phyloP scores from a whole-genome alignment of 106 monocot species.

The Posidonia australis region DNA sequence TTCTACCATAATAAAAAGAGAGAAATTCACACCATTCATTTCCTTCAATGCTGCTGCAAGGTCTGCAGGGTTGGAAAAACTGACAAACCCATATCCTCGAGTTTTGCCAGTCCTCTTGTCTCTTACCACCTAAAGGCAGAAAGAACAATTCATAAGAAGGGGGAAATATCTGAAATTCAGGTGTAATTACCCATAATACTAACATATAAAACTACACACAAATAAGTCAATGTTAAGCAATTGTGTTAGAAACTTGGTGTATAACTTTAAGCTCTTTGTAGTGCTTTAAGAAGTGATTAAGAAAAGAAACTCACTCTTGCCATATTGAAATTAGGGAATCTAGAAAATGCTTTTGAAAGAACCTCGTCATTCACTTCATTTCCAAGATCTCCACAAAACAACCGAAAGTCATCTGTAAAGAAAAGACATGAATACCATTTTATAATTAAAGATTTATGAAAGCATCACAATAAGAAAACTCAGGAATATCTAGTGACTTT shows the following conservation, averaged over 20 bases:
- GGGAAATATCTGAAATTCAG: too few species aligned
- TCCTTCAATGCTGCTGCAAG: slow-evolving; percentile 89
- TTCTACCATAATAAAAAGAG: not conserved
- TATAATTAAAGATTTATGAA: too few species aligned
- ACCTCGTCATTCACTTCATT: slow-evolving; percentile 98
- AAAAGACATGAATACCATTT: not conserved
- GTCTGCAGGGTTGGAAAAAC: slow-evolving; percentile 73
- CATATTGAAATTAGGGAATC: slow-evolving; percentile 87
- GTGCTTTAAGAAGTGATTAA: too few species aligned
- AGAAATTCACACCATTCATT: slow-evolving; percentile 78
- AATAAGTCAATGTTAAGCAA: not conserved
- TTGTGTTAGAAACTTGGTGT: too few species aligned
- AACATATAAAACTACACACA: not conserved
- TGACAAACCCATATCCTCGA: slow-evolving; percentile 90
- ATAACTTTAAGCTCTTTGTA: too few species aligned
- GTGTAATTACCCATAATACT: too few species aligned
- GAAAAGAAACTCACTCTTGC: slow-evolving; percentile 54
- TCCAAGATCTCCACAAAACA: slow-evolving; percentile 94
- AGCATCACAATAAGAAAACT: too few species aligned
- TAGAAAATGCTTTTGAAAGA: slow-evolving; percentile 81
- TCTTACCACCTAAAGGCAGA: slow-evolving; percentile 60
- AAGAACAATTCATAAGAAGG: not conserved
- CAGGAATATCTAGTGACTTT: too few species aligned
- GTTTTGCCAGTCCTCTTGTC: slow-evolving; percentile 97
- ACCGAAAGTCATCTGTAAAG: slow-evolving; percentile 64